Evolutionary conservation across 2,329 filamentous ascomycete species (phyloP).

Genomic region (Hypoxylon sp.): DNA sequence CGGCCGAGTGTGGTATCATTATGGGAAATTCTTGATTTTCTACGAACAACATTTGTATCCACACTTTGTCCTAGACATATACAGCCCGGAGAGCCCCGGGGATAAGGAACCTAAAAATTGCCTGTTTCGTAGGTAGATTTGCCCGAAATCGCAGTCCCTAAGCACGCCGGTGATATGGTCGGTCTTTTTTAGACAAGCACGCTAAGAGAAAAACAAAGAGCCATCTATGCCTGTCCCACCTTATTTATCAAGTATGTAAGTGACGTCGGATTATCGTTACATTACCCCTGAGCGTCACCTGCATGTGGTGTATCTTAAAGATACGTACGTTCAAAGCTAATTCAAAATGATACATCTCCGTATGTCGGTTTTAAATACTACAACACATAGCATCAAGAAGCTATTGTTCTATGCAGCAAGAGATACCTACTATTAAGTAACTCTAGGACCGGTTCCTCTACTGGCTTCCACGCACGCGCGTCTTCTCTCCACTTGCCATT

Average conservation of each 20-base stretch:
- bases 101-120: neutral
- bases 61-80: neutral
- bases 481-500: neutral
- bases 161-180: neutral
- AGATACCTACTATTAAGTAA: neutral
- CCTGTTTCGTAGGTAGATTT: neutral
- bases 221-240: neutral
- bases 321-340: neutral
- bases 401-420: neutral
- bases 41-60: neutral
- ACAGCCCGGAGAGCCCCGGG: neutral
- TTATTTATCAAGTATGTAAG: neutral
- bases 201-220: neutral
- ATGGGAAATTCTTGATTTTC: slow-evolving; percentile 4
- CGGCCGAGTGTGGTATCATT: slow-evolving; percentile 15
- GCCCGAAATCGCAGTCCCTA: neutral
- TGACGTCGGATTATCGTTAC: neutral
- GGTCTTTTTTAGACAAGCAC: slow-evolving; percentile 1
- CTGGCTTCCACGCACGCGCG: neutral
- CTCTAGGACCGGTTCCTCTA: neutral
- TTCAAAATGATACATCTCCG: neutral
- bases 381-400: neutral
- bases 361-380: neutral
- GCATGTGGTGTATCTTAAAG: neutral
- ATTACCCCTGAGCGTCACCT: neutral